These are phyloP conservation scores for Turnera subulata DNA, from an alignment of 345 rosid genomes.

Conservation along the genomic window DNA sequence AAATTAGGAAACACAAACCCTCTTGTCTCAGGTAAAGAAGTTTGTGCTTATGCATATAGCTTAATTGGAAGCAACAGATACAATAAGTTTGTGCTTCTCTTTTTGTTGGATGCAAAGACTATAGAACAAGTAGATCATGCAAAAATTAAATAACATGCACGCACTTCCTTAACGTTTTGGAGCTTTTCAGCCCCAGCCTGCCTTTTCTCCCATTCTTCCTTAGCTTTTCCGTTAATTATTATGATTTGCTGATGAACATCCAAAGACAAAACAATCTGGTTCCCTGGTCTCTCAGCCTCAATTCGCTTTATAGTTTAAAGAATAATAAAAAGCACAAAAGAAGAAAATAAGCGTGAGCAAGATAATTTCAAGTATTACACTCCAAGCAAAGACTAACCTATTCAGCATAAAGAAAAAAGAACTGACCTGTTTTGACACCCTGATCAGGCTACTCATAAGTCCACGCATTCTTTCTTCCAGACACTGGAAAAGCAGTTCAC, in stretches of 20 bases:
- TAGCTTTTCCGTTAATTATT: constrained; percentile 62
- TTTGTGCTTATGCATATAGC: no score
- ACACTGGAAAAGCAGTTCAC: constrained; percentile 41
- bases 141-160: constrained; percentile 10
- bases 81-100: no score
- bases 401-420: no score
- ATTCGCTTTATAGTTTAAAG: constrained; percentile 50
- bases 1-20: no score
- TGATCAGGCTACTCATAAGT: constrained; percentile 62
- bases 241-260: constrained; percentile 76
- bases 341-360: no score
- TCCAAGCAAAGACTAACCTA: no score
- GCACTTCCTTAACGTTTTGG: constrained; percentile 60
- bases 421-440: constrained; percentile 86
- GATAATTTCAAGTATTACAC: no score
- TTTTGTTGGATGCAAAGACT: background rate
- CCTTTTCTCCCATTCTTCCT: constrained; percentile 85
- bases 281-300: constrained; percentile 79
- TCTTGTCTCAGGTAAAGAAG: no score
- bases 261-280: constrained; percentile 61
- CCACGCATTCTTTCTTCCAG: constrained; percentile 97
- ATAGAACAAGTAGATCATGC: background rate
- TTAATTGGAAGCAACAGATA: no score
- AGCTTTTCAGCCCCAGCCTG: constrained; percentile 93
- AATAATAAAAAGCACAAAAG: constrained; percentile 5